These are phyloP conservation scores for Volvox carteri DNA, from an alignment of 163 green algal genomes.

Conservation along the genomic window DNA sequence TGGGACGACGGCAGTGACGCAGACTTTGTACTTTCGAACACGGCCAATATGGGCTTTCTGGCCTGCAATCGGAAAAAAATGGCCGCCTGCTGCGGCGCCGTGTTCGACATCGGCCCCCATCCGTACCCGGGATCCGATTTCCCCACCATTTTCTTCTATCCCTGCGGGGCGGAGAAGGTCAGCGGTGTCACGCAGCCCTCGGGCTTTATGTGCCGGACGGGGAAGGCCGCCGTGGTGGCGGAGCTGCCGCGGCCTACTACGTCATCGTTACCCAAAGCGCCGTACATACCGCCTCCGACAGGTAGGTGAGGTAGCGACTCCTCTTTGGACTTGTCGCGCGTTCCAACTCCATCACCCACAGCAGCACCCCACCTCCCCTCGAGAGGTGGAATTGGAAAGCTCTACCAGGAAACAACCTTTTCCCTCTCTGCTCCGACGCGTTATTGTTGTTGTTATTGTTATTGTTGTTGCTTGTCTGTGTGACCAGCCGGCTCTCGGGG, in stretches of 20 bases:
- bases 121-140: conserved; percentile 33
- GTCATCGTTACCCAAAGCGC: not conserved
- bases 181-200: not conserved
- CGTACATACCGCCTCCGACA: too few species aligned
- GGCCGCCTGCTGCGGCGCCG: conserved; percentile 40
- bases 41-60: conserved; percentile 43
- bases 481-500: too few species aligned
- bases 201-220: conserved; percentile 10
- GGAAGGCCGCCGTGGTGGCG: not conserved
- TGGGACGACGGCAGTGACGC: conserved; percentile 34
- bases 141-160: conserved; percentile 54
- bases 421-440: too few species aligned
- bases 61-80: conserved; percentile 45
- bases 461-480: too few species aligned
- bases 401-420: too few species aligned
- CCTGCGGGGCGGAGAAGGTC: conserved; percentile 1
- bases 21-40: conserved; percentile 10
- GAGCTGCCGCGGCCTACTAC: conserved; percentile 3
- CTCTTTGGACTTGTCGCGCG: not conserved
- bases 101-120: conserved; percentile 43
- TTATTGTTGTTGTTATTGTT: too few species aligned
- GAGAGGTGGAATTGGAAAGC: too few species aligned
- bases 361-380: not conserved
- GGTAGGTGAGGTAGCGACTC: not conserved
- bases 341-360: not conserved